Evolutionary conservation across 257 asterid species (phyloP), one percentile per base, ranked within the genome.

Genomic region (Solanum habrochaites): DNA sequence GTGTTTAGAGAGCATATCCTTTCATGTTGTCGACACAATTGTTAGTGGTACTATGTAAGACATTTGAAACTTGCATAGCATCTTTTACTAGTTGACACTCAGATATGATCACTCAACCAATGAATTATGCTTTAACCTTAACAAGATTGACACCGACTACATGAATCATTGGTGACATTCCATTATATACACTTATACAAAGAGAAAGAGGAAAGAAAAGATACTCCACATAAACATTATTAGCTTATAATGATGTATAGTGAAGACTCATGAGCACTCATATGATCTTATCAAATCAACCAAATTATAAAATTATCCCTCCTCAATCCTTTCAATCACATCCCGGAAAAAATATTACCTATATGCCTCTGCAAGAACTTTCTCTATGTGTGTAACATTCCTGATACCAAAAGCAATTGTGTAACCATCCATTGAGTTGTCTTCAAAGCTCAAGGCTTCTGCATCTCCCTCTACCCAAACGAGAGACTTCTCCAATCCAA

Each of bases 331-430:
- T 75, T 75, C 23, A 82, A 43, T 25, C n/a, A 86, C 56, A 72
- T 69, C 31, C 49, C 81, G 8, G 58, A 47, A 77, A 82, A 62
- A 86, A 72, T 78, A 74, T 78, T 86, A 94, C 99, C 98, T 97
- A 92, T 93, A 89, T 90, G 99, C 98, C 94, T 97, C 99, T 21
- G 94, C 90, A 82, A 97, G 97, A 87, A 90, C 98, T 89, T 94
- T 97, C 87, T 97, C 99, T 85, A 95, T 95, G 85, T 95, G 98
- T 11, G 97, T 97, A 52, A 95, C 99, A 85, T 97, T 97, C 92
- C 99, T 94, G 86, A 97, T 95, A 78, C 99, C 99, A 90, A 97
- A 95, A 91, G 98, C 99, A 90, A 97, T 94, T 75, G 99, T 97
- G 89, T 95, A 97, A 85, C 98, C 98, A 86, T 97, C 99, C 99